phyloP scores from a whole-genome alignment of 2,329 filamentous ascomycete species.

The Botryotinia convoluta region DNA sequence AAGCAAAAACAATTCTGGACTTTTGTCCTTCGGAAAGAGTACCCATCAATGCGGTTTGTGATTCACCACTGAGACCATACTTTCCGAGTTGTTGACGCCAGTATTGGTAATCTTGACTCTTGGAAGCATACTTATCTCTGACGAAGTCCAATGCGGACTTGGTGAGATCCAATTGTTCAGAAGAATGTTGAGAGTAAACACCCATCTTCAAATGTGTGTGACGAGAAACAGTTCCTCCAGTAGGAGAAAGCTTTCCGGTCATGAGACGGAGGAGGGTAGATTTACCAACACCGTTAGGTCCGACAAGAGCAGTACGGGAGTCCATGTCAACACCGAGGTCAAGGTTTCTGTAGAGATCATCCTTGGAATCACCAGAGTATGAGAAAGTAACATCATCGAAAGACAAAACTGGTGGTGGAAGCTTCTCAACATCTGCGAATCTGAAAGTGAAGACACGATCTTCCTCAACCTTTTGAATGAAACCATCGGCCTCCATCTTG shows the following conservation, averaged over 20 bases:
- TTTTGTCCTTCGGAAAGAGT: constrained; percentile 97
- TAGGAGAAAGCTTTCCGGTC: constrained; percentile 91
- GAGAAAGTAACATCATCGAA: constrained; percentile 98
- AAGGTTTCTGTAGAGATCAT: constrained; percentile 94
- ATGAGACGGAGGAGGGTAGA: constrained; percentile 94
- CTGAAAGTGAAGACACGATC: constrained; percentile 96
- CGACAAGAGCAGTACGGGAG: constrained; percentile 92
- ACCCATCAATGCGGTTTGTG: constrained; percentile 96
- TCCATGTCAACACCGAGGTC: constrained; percentile 99
- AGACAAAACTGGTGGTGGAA: constrained; percentile 93
- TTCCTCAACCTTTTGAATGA: constrained; percentile 83
- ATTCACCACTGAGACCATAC: constrained; percentile 89
- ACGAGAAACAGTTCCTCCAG: constrained; percentile 74
- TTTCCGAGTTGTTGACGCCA: constrained; percentile 96
- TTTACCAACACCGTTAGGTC: constrained; percentile 98
- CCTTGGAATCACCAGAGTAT: constrained; percentile 84
- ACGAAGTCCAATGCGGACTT: constrained; percentile 98
- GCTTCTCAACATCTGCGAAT: constrained; percentile 97
- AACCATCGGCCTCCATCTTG: constrained; percentile 99
- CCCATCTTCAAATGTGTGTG: constrained; percentile 99
- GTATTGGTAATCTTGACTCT: constrained; percentile 98
- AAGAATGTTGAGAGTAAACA: constrained; percentile 97
- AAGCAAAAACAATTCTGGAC: constrained; percentile 94
- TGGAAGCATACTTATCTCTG: constrained; percentile 84
- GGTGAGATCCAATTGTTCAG: constrained; percentile 95